Evolutionary conservation across 441 rosid genomes (phyloP).

Genomic region (Jatropha multifida): DNA sequence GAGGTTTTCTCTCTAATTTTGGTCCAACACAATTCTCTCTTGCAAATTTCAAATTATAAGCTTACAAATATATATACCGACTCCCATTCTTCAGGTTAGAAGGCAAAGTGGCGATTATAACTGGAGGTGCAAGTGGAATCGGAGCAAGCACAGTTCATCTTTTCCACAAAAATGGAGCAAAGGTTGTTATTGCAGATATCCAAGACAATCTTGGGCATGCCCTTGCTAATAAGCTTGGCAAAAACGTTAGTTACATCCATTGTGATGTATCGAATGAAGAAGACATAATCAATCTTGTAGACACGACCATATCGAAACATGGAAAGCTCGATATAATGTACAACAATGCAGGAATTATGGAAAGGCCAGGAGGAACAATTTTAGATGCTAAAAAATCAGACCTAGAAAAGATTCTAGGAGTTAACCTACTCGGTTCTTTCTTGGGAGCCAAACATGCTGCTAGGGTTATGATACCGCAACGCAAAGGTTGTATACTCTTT

Average conservation of each 20-base stretch:
- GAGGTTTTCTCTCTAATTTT: no score
- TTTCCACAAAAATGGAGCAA: constrained; percentile 34
- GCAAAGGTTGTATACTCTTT: constrained; percentile 39
- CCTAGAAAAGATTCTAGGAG: constrained; percentile 27
- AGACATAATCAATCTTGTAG: constrained; percentile 28
- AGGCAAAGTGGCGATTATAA: constrained; percentile 42
- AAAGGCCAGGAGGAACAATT: constrained; percentile 20
- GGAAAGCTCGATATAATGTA: constrained; percentile 45
- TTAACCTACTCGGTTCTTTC: constrained; percentile 39
- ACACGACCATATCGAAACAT: constrained; percentile 26
- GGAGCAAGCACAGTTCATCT: constrained; percentile 30
- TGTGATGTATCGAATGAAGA: constrained; percentile 41
- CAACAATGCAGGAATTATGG: constrained; percentile 37
- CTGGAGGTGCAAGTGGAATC: constrained; percentile 38
- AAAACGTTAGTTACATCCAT: constrained; percentile 28
- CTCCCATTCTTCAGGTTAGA: constrained; percentile 21
- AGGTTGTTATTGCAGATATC: constrained; percentile 38
- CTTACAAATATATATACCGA: not conserved
- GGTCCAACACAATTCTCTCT: no score
- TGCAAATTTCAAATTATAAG: no score
- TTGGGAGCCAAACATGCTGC: constrained; percentile 53
- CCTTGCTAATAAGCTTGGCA: constrained; percentile 23
- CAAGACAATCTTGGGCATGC: constrained; percentile 33
- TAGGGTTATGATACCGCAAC: constrained; percentile 35
- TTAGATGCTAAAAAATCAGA: constrained; percentile 34